phyloP scores from a whole-genome alignment of 257 asterid genomes.

The Fraxinus excelsior region DNA sequence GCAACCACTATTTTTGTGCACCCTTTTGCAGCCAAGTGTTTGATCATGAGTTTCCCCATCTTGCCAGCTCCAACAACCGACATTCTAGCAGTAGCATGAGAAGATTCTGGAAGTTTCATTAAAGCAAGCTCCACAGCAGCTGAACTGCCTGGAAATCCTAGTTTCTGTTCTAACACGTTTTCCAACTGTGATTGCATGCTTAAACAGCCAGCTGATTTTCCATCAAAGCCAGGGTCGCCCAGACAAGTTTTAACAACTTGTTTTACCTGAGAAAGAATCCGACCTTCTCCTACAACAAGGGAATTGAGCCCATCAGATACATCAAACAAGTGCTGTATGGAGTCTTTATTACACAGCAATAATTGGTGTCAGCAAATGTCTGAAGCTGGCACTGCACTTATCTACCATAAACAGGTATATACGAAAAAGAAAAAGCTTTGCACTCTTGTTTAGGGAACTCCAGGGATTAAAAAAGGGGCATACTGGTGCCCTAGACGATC shows the following conservation, averaged over 20 bases:
- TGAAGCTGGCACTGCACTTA: conserved; percentile 44
- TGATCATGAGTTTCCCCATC: conserved; percentile 91
- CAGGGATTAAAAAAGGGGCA: neutral
- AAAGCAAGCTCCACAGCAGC: conserved; percentile 55
- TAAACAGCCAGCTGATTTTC: conserved; percentile 47
- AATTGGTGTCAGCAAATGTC: conserved; percentile 41
- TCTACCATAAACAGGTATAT: conserved; percentile 30
- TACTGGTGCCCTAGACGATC: conserved; percentile 49
- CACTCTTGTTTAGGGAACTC: neutral
- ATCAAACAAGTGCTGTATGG: conserved; percentile 46
- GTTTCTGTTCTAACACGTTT: conserved; percentile 53
- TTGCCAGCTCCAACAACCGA: conserved; percentile 91
- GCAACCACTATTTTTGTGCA: conserved; percentile 67
- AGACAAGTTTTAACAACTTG: conserved; percentile 47
- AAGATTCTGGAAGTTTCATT: conserved; percentile 65
- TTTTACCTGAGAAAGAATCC: conserved; percentile 51
- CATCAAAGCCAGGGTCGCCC: conserved; percentile 46
- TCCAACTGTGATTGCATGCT: conserved; percentile 52
- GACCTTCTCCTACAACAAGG: conserved; percentile 55
- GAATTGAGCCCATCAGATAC: conserved; percentile 59
- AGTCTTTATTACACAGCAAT: conserved; percentile 43
- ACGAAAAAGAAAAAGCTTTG: too few species aligned
- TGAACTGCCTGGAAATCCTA: conserved; percentile 50
- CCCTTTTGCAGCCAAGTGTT: conserved; percentile 79
- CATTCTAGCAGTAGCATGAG: conserved; percentile 51